These are phyloP conservation scores for Penicillium mononematosum DNA, from an alignment of 495 filamentous ascomycete genomes.

Conservation along the genomic window DNA sequence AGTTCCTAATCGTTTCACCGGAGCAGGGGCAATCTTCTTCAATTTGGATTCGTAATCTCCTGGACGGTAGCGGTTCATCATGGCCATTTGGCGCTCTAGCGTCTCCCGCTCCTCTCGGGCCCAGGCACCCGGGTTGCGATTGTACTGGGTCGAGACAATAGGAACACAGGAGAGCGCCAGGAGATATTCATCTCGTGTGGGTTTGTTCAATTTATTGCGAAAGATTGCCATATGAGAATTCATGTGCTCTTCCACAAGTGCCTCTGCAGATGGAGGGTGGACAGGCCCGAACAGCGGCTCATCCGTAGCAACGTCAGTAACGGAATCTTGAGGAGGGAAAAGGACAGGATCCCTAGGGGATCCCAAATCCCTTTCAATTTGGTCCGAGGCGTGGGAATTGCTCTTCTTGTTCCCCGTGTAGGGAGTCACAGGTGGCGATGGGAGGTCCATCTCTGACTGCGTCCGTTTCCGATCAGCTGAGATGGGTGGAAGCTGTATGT, in stretches of 20 bases:
- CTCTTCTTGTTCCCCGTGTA: constrained; percentile 55
- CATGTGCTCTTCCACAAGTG: constrained; percentile 65
- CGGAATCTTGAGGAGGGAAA: constrained; percentile 52
- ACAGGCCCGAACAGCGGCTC: constrained; percentile 56
- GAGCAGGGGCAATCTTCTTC: constrained; percentile 52
- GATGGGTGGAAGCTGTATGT: constrained; percentile 50
- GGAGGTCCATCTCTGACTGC: constrained; percentile 52
- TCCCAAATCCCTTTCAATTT: constrained; percentile 37
- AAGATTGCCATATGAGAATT: constrained; percentile 57
- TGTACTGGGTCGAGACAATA: constrained; percentile 58
- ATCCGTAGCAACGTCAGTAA: constrained; percentile 46
- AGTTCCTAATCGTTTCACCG: constrained; percentile 32
- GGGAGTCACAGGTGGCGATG: constrained; percentile 74
- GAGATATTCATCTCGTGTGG: constrained; percentile 67
- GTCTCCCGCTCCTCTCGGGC: constrained; percentile 61
- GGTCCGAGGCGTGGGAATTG: constrained; percentile 44
- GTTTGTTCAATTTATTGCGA: constrained; percentile 58
- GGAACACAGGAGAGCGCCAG: constrained; percentile 66
- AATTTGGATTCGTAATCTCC: constrained; percentile 31
- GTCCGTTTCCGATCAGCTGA: constrained; percentile 49
- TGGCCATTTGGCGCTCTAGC: constrained; percentile 49
- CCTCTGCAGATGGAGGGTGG: constrained; percentile 46
- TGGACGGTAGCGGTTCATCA: constrained; percentile 45
- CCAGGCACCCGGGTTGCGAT: constrained; percentile 59
- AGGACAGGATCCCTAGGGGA: constrained; percentile 59